Percentiles rank a stretch among this genome's conserved stretches.
Conservation (phyloP, 345 rosid species). For the Hibiscus tridactylites region DNA sequence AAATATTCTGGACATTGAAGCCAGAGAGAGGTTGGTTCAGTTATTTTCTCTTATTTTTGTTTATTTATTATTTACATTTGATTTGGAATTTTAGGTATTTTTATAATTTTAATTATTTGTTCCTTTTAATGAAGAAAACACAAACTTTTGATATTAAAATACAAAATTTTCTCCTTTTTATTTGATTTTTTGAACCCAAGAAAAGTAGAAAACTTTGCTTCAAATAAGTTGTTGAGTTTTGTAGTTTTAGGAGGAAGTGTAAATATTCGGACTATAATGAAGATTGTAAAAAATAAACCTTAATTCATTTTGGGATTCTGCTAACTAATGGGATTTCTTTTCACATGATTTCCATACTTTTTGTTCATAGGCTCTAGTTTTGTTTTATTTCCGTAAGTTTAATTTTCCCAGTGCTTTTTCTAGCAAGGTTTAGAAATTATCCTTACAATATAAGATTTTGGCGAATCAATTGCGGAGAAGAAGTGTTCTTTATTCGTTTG, state of each 20-base stretch:
- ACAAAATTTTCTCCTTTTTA: not conserved
- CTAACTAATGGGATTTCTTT: not conserved
- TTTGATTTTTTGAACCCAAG: not conserved
- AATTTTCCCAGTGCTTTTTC: not conserved
- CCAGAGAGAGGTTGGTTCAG: slow-evolving; percentile 53
- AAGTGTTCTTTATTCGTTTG: not conserved
- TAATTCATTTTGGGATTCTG: not conserved
- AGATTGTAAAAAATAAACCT: not conserved
- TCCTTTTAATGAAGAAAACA: not conserved
- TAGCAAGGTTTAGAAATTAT: not conserved
- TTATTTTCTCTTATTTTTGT: not conserved
- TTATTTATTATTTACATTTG: not conserved
- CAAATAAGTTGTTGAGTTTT: not conserved
- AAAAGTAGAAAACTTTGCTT: not conserved
- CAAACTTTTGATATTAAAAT: not conserved
- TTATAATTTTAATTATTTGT: not conserved
- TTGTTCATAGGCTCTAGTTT: too few species aligned
- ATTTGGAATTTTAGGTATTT: not conserved
- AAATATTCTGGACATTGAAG: slow-evolving; percentile 55
- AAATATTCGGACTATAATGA: not conserved
- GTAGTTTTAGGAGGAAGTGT: not conserved
- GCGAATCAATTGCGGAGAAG: not conserved
- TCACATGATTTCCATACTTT: not conserved
- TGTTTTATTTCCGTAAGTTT: not conserved
- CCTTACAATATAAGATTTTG: not conserved